Conservation (phyloP, 2,329 filamentous ascomycete genomes). For the Fusarium napiforme region DNA sequence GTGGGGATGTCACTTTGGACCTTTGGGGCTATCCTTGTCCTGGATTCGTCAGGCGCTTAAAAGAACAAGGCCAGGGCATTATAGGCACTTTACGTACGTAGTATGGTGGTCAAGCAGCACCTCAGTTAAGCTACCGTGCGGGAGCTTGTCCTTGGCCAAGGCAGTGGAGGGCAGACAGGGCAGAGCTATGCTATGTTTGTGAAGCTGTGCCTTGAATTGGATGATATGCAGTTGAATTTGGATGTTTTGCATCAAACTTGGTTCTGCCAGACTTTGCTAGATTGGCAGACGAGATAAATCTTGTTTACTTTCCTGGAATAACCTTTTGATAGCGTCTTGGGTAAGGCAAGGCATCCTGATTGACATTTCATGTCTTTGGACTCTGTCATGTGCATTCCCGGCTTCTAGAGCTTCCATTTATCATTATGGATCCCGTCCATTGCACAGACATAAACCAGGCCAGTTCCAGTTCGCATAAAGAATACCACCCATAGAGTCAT, state of each 20-base stretch:
- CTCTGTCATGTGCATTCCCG: slow-evolving; percentile 23
- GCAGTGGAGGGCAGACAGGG: neutral
- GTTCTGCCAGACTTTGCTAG: slow-evolving; percentile 9
- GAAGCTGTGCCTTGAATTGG: slow-evolving; percentile 38
- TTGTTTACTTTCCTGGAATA: slow-evolving; percentile 9
- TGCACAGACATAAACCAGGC: slow-evolving; percentile 40
- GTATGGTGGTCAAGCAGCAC: neutral
- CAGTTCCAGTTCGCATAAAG: slow-evolving; percentile 41
- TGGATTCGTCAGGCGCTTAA: slow-evolving; percentile 41
- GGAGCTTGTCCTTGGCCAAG: slow-evolving; percentile 14
- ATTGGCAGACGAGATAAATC: neutral
- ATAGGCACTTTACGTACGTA: slow-evolving; percentile 4
- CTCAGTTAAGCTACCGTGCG: slow-evolving; percentile 8
- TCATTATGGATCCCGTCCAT: slow-evolving; percentile 22
- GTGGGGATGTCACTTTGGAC: slow-evolving; percentile 41
- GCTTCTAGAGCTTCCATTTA: slow-evolving; percentile 27
- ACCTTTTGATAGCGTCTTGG: neutral
- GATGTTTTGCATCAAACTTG: slow-evolving; percentile 40
- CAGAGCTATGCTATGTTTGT: slow-evolving; percentile 28
- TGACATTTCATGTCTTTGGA: neutral
- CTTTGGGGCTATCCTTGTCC: slow-evolving; percentile 30
- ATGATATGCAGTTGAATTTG: slow-evolving; percentile 38
- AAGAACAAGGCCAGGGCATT: slow-evolving; percentile 15
- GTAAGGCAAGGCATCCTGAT: neutral
- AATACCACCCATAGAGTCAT: slow-evolving; percentile 21